These are phyloP conservation scores for Sporothrix sp. DNA, from an alignment of 2,329 filamentous ascomycete species.

Conservation along the genomic window DNA sequence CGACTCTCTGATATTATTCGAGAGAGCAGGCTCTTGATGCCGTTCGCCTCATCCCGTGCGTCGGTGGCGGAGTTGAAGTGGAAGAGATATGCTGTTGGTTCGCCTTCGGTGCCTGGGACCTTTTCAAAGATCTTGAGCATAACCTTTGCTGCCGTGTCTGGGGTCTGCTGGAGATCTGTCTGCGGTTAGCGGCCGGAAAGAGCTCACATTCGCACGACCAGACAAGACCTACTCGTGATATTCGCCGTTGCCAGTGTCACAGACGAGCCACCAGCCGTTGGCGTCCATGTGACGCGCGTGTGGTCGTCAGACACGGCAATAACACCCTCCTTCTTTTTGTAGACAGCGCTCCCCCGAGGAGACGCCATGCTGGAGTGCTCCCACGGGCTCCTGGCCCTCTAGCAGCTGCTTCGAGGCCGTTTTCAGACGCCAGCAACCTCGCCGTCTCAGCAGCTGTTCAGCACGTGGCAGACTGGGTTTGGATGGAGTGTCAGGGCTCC, in stretches of 20 bases:
- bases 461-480: not conserved
- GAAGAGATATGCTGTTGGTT: conserved; percentile 69
- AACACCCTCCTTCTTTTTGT: conserved; percentile 93
- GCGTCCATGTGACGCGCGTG: conserved; percentile 69
- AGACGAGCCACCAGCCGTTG: conserved; percentile 50
- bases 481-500: not conserved
- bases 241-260: conserved; percentile 62
- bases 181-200: not conserved
- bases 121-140: conserved; percentile 89
- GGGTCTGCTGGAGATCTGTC: conserved; percentile 86
- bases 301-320: conserved; percentile 66
- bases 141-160: conserved; percentile 76
- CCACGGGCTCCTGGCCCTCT: not conserved
- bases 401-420: not conserved
- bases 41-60: conserved; percentile 74
- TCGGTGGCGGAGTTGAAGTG: conserved; percentile 71
- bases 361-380: conserved; percentile 38
- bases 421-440: too few species aligned
- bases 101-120: conserved; percentile 40
- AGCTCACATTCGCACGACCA: too few species aligned
- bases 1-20: conserved; percentile 64
- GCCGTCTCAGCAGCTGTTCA: not conserved
- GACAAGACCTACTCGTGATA: conserved; percentile 63
- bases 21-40: conserved; percentile 73
- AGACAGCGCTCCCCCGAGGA: conserved; percentile 59